phyloP scores from a whole-genome alignment of 2,329 filamentous ascomycete species.

The Phyllosticta ampelicida region DNA sequence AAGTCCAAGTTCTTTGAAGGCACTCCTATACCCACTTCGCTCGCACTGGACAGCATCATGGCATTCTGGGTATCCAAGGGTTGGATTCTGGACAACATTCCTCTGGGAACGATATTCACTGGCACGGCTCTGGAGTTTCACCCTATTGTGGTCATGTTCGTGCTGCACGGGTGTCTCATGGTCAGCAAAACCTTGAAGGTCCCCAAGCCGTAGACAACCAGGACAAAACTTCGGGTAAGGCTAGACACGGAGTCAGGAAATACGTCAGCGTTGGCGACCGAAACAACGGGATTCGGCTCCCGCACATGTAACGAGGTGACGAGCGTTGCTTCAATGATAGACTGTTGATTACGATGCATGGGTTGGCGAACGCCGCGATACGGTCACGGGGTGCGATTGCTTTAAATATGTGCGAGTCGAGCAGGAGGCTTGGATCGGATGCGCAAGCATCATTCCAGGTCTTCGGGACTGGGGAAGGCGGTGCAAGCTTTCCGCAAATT shows the following conservation, averaged over 20 bases:
- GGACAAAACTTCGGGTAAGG: neutral
- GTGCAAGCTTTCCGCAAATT: neutral
- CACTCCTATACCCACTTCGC: conserved; percentile 84
- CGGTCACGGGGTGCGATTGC: too few relatives aligned
- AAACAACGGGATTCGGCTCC: neutral
- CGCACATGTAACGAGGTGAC: conserved; percentile 6
- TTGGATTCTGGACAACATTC: conserved; percentile 70
- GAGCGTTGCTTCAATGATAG: conserved; percentile 7
- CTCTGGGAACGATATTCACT: conserved; percentile 56
- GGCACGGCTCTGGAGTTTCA: conserved; percentile 72
- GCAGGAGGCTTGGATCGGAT: neutral
- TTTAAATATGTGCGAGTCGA: neutral
- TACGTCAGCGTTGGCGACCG: neutral
- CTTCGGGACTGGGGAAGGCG: neutral
- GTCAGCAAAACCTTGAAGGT: conserved; percentile 90
- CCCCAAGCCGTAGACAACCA: conserved; percentile 56
- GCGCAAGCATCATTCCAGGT: neutral
- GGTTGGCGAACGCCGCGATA: neutral
- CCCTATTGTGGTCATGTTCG: conserved; percentile 68
- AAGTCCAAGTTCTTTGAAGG: conserved; percentile 97
- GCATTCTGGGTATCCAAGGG: conserved; percentile 76
- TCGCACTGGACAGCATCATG: conserved; percentile 74
- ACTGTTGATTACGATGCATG: conserved; percentile 4
- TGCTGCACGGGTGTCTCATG: conserved; percentile 88
- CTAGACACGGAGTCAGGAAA: conserved; percentile 1